phyloP scores from a whole-genome alignment of 2,329 filamentous ascomycete species.

The Pyricularia grisea region DNA sequence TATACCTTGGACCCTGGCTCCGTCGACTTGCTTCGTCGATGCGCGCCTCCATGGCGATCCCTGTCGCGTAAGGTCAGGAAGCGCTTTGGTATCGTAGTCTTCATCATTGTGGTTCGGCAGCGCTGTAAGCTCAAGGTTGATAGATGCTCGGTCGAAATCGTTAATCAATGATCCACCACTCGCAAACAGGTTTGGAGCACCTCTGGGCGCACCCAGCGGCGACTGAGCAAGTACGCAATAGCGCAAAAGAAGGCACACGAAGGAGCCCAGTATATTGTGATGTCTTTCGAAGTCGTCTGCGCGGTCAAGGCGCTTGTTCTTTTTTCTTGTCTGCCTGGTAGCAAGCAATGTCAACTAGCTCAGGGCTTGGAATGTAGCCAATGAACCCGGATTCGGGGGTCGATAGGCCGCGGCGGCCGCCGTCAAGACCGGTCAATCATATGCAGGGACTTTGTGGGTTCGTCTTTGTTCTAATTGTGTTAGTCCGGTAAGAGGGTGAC shows the following conservation, averaged over 20 bases:
- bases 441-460: background rate
- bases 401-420: background rate
- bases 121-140: background rate
- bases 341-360: background rate
- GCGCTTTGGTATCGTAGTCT: slow-evolving; percentile 45
- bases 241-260: background rate
- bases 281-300: background rate
- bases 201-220: background rate
- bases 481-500: background rate
- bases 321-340: background rate
- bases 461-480: background rate
- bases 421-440: background rate
- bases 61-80: slow-evolving; percentile 66
- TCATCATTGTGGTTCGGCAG: slow-evolving; percentile 22
- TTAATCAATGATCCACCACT: background rate
- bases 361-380: background rate
- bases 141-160: background rate
- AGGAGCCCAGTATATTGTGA: background rate
- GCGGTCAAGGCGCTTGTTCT: background rate
- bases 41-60: slow-evolving; percentile 28
- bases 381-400: background rate
- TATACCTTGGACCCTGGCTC: slow-evolving; percentile 44
- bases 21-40: slow-evolving; percentile 45
- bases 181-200: background rate
- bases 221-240: background rate